These are phyloP conservation scores for Arxiozyma bovina DNA, from an alignment of 1,139 yeast genomes.

Conservation along the genomic window DNA sequence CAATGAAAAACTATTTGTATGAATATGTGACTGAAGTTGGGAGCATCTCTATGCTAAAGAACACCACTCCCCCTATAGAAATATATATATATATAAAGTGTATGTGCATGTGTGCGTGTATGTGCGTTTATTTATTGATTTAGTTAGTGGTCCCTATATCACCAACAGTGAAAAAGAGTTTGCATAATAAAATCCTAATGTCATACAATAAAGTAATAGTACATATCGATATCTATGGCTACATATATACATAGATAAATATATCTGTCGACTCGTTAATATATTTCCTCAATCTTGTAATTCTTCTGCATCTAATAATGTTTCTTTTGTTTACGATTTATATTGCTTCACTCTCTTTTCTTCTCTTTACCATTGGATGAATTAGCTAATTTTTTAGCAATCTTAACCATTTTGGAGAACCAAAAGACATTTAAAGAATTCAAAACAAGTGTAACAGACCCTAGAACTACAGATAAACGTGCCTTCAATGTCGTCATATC, in stretches of 20 bases:
- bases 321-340: too few relatives aligned
- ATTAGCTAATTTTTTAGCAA: conserved; percentile 47
- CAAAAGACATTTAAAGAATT: conserved; percentile 54
- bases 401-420: conserved; percentile 73
- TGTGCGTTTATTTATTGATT: too few relatives aligned
- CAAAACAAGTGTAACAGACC: conserved; percentile 53
- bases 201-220: neutral
- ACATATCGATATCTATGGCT: neutral
- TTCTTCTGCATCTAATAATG: too few relatives aligned
- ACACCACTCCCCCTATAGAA: too few relatives aligned
- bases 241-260: neutral
- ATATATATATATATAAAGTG: too few relatives aligned
- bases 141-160: too few relatives aligned
- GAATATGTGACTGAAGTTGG: too few relatives aligned
- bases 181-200: too few relatives aligned
- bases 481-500: conserved; percentile 40
- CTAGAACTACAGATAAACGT: conserved; percentile 32
- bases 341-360: neutral
- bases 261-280: neutral
- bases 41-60: too few relatives aligned
- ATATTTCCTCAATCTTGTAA: neutral
- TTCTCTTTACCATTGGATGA: conserved; percentile 5
- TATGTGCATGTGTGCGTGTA: too few relatives aligned
- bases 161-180: too few relatives aligned
- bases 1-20: too few relatives aligned